A percentile compares a stretch with the other conserved stretches of the same genome.
Conservation (phyloP, 78 protist species). For the Salpingoeca rosetta region DNA sequence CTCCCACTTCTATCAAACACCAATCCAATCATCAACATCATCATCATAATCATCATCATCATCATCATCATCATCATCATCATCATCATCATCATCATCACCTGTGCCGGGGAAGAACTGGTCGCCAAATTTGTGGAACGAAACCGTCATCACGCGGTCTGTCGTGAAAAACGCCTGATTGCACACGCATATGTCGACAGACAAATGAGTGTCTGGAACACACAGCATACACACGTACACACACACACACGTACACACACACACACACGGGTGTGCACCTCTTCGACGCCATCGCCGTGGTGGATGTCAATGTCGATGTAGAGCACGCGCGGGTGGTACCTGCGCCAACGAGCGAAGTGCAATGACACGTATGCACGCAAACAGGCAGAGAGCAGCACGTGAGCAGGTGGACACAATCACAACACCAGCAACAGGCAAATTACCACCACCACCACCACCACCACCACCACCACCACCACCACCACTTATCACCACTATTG, state of each 20-base stretch:
- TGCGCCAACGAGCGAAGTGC: neutral
- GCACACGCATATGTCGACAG: neutral
- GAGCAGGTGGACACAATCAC: neutral
- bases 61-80: conserved; percentile 6
- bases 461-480: neutral
- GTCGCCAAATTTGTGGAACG: conserved; percentile 91
- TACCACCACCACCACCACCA: neutral
- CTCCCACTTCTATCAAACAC: too few relatives aligned
- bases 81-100: conserved; percentile 13
- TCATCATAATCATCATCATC: too few relatives aligned
- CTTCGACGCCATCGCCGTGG: conserved; percentile 95
- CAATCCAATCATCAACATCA: too few relatives aligned
- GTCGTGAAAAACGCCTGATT: conserved; percentile 90
- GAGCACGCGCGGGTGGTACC: conserved; percentile 79
- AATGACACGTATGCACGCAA: neutral
- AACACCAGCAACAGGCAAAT: neutral
- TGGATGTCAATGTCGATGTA: conserved; percentile 98
- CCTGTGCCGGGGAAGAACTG: conserved; percentile 98
- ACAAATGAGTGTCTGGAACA: neutral
- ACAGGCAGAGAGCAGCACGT: neutral
- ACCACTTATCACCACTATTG: too few relatives aligned
- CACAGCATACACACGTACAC: too few relatives aligned
- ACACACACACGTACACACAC: conserved; percentile 13
- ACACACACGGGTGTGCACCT: conserved; percentile 50
- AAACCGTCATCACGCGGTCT: conserved; percentile 90